These are phyloP conservation scores for Xylaria sp. DNA, from an alignment of 2,329 filamentous ascomycete genomes.

Conservation along the genomic window DNA sequence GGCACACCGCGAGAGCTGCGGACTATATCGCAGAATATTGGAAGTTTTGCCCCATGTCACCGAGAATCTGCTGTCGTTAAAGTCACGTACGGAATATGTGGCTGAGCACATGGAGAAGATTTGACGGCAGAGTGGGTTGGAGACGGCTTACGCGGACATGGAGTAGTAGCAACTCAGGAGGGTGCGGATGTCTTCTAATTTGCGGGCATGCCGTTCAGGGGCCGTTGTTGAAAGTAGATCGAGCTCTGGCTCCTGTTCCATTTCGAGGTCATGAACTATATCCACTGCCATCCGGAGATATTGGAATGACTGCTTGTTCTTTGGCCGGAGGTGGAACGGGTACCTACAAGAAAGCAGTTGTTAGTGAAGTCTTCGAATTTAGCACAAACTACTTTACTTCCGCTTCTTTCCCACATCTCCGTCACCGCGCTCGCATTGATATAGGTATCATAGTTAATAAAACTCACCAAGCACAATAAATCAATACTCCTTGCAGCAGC, in stretches of 20 bases:
- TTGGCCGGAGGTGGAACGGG: constrained; percentile 59
- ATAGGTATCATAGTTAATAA: background rate
- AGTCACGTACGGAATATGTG: background rate
- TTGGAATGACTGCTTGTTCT: constrained; percentile 54
- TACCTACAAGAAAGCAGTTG: constrained; percentile 48
- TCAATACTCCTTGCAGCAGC: constrained; percentile 60
- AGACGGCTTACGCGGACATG: constrained; percentile 47
- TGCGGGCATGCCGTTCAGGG: constrained; percentile 34
- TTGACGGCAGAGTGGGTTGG: background rate
- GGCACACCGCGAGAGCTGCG: constrained; percentile 53
- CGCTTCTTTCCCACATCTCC: background rate
- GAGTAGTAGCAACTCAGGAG: constrained; percentile 54
- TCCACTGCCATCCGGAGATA: constrained; percentile 60
- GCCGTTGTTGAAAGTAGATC: constrained; percentile 23
- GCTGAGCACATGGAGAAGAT: background rate
- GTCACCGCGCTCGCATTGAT: background rate
- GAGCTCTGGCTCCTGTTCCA: constrained; percentile 49
- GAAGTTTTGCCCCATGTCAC: constrained; percentile 46
- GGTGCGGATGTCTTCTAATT: constrained; percentile 51
- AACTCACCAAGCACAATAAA: constrained; percentile 62
- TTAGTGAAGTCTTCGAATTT: background rate
- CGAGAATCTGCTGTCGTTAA: constrained; percentile 42
- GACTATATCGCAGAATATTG: constrained; percentile 44
- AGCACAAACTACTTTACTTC: background rate
- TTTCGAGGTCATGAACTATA: constrained; percentile 55